Percentiles rank a stretch among this genome's conserved stretches.
Conservation (phyloP, 78 protist genomes). For the Anaeramoeba ignava region DNA sequence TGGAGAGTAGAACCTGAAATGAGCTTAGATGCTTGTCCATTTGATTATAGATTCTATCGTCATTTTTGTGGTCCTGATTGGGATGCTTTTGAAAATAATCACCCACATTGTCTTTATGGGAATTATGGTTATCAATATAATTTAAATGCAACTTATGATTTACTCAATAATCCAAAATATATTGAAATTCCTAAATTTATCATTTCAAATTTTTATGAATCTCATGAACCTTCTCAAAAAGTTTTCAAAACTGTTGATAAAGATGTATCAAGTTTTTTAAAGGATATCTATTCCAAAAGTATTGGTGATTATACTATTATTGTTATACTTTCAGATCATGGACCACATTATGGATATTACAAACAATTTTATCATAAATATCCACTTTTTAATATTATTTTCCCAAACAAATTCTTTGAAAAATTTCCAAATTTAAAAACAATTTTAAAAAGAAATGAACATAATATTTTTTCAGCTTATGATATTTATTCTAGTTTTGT, state of each 20-base stretch:
- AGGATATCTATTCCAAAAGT: not conserved
- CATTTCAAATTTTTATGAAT: not conserved
- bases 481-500: no score
- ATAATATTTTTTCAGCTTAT: no score
- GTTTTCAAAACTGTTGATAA: not conserved
- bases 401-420: not conserved
- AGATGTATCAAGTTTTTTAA: not conserved
- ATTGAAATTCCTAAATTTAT: not conserved
- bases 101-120: conserved; percentile 1
- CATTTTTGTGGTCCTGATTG: not conserved
- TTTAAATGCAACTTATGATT: no score
- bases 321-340: not conserved
- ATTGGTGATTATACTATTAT: not conserved
- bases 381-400: not conserved
- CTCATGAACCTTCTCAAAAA: not conserved
- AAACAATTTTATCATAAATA: not conserved
- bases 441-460: no score
- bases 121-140: not conserved
- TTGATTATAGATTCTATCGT: not conserved
- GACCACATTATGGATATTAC: not conserved
- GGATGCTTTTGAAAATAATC: not conserved
- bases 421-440: no score
- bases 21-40: not conserved
- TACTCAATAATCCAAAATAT: no score
- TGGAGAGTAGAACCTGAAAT: no score